Evolutionary conservation across 805 yeast genomes (phyloP).

Genomic region (Allodekkera sacchari): DNA sequence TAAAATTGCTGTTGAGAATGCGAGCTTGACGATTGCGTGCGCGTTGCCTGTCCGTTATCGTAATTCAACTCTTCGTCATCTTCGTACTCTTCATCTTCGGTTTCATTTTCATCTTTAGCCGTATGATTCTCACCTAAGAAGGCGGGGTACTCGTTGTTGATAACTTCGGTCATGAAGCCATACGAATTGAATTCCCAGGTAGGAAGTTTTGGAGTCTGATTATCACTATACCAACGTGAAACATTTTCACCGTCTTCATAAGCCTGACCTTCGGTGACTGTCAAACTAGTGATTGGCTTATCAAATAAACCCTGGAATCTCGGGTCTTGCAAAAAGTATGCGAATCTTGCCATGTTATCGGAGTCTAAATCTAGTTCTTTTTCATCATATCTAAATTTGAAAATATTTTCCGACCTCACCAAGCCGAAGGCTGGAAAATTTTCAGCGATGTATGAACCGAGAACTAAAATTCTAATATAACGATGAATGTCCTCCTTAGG

Average conservation of each 20-base stretch:
- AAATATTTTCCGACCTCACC: constrained; percentile 35
- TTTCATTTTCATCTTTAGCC: constrained; percentile 23
- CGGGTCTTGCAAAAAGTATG: constrained; percentile 18
- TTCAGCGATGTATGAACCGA: constrained; percentile 45
- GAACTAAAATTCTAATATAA: constrained; percentile 39
- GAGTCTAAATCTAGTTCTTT: constrained; percentile 1
- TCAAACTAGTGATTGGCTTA: constrained; percentile 8
- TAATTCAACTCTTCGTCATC: constrained; percentile 6
- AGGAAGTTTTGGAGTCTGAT: constrained; percentile 14
- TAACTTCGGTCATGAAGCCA: constrained; percentile 25
- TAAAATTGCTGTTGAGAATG: constrained; percentile 5
- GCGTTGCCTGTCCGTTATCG: not conserved
- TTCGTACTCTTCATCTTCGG: constrained; percentile 22
- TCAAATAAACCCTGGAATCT: constrained; percentile 17
- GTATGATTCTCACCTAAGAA: constrained; percentile 1
- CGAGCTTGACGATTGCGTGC: not conserved
- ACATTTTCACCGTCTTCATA: constrained; percentile 1
- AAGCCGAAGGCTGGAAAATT: constrained; percentile 44
- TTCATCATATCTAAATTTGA: constrained; percentile 26
- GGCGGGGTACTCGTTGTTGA: constrained; percentile 18
- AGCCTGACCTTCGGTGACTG: constrained; percentile 2
- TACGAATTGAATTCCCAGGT: constrained; percentile 23
- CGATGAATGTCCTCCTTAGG: constrained; percentile 41
- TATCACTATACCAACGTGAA: constrained; percentile 12
- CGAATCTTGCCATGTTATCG: constrained; percentile 13